A percentile compares a stretch with the other conserved stretches of the same genome.
Conservation (phyloP, 768 basidiomycete genomes). For the Tricholoma sp. region DNA sequence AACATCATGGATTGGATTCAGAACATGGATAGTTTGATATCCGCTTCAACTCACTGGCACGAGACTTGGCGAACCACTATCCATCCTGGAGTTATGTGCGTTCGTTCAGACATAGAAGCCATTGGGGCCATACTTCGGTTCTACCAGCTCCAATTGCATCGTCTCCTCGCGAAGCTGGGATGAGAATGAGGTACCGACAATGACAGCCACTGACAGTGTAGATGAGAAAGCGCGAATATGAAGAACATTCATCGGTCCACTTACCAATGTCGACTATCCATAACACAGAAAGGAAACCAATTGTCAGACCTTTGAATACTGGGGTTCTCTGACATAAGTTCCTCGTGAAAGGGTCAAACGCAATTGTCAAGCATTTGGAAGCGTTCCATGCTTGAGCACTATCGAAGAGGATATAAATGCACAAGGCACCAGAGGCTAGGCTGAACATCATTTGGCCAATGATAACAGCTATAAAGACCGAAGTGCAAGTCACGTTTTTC, state of each 20-base stretch:
- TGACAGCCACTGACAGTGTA: constrained; percentile 3
- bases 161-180: constrained; percentile 10
- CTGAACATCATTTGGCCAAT: constrained; percentile 24
- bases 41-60: not conserved
- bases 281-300: constrained; percentile 10
- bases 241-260: not conserved
- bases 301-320: constrained; percentile 8
- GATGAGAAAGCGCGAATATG: not conserved
- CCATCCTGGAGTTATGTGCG: not conserved
- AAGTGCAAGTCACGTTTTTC: constrained; percentile 6
- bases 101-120: constrained; percentile 7
- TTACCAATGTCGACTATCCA: constrained; percentile 15
- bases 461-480: constrained; percentile 17
- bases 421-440: constrained; percentile 22
- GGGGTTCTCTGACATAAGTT: constrained; percentile 10
- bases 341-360: constrained; percentile 10
- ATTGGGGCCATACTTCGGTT: constrained; percentile 12
- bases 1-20: not conserved
- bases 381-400: constrained; percentile 6
- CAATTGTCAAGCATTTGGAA: constrained; percentile 4
- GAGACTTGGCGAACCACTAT: no score
- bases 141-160: constrained; percentile 1
- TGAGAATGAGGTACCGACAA: constrained; percentile 11
- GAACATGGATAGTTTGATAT: not conserved
- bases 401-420: constrained; percentile 24